Evolutionary conservation across 768 basidiomycete genomes (phyloP).

Genomic region (Calocybe cyanea): DNA sequence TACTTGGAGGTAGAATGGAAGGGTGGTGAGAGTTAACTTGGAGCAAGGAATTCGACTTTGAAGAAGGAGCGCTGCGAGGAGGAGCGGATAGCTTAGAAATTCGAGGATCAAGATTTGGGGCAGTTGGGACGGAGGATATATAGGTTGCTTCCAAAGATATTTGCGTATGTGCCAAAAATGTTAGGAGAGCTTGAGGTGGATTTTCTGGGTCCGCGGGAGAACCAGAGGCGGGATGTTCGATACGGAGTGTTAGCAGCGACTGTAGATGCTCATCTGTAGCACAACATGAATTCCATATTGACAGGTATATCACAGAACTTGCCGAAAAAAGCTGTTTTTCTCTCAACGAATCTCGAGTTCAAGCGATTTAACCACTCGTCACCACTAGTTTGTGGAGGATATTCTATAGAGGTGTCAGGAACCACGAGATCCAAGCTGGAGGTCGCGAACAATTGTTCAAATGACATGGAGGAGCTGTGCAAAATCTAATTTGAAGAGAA

Average conservation of each 20-base stretch:
- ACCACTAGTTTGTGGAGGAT: slow-evolving; percentile 42
- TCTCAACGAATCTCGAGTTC: slow-evolving; percentile 39
- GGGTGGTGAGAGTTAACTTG: slow-evolving; percentile 42
- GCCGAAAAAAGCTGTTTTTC: slow-evolving; percentile 77
- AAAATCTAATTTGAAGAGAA: too few species aligned
- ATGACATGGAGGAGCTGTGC: slow-evolving; percentile 26
- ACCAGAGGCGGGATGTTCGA: slow-evolving; percentile 55
- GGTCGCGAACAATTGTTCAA: slow-evolving; percentile 62
- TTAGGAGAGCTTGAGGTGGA: slow-evolving; percentile 46
- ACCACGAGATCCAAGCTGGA: slow-evolving; percentile 59
- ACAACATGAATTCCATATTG: background rate
- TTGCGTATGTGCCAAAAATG: slow-evolving; percentile 67
- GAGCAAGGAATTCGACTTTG: slow-evolving; percentile 30
- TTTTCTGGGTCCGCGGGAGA: slow-evolving; percentile 30
- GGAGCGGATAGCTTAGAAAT: slow-evolving; percentile 41
- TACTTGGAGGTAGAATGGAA: slow-evolving; percentile 75
- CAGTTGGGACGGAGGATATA: slow-evolving; percentile 47
- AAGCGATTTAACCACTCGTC: slow-evolving; percentile 58
- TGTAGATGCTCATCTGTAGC: slow-evolving; percentile 53
- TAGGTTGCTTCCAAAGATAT: slow-evolving; percentile 81
- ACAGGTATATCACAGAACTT: slow-evolving; percentile 20
- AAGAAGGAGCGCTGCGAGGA: slow-evolving; percentile 51
- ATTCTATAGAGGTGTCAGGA: slow-evolving; percentile 60
- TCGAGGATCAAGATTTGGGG: slow-evolving; percentile 28
- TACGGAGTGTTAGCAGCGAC: slow-evolving; percentile 44